Evolutionary conservation across 768 basidiomycete genomes (phyloP).

Genomic region (Mycena rosella): DNA sequence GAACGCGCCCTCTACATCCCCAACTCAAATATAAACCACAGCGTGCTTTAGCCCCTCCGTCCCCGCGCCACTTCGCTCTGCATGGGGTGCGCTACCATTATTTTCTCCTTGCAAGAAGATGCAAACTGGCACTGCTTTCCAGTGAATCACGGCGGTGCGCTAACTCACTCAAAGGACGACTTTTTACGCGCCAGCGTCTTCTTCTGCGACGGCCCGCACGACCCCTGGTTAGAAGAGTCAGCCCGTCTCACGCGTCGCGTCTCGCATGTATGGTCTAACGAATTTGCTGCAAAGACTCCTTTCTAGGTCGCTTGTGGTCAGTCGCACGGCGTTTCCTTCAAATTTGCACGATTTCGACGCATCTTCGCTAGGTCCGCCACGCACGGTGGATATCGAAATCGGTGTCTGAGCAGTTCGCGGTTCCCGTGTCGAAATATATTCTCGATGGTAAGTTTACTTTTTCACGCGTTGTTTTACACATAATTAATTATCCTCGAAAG

Average conservation of each 20-base stretch:
- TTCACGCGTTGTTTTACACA: background rate
- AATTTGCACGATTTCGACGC: background rate
- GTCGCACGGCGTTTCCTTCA: background rate
- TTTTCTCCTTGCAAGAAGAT: background rate
- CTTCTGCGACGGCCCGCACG: constrained; percentile 28
- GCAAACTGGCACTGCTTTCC: background rate
- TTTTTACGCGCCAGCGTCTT: constrained; percentile 17
- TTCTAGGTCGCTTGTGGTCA: constrained; percentile 32
- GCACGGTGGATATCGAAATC: constrained; percentile 35
- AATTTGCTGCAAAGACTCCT: constrained; percentile 24
- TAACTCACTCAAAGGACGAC: constrained; percentile 17
- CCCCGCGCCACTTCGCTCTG: constrained; percentile 16
- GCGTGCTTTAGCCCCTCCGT: constrained; percentile 33
- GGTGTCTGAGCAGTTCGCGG: constrained; percentile 23
- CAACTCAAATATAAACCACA: background rate
- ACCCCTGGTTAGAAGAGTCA: constrained; percentile 28
- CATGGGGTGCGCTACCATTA: constrained; percentile 15
- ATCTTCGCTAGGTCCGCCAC: constrained; percentile 29
- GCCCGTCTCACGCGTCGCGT: background rate
- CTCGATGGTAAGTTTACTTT: constrained; percentile 28
- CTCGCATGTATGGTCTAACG: background rate
- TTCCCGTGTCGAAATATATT: constrained; percentile 33
- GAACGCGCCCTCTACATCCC: background rate
- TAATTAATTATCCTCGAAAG: constrained; percentile 9
- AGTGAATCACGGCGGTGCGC: constrained; percentile 29